Conservation (phyloP, 1,284 basidiomycete genomes). For the Ustilago loliicola region DNA sequence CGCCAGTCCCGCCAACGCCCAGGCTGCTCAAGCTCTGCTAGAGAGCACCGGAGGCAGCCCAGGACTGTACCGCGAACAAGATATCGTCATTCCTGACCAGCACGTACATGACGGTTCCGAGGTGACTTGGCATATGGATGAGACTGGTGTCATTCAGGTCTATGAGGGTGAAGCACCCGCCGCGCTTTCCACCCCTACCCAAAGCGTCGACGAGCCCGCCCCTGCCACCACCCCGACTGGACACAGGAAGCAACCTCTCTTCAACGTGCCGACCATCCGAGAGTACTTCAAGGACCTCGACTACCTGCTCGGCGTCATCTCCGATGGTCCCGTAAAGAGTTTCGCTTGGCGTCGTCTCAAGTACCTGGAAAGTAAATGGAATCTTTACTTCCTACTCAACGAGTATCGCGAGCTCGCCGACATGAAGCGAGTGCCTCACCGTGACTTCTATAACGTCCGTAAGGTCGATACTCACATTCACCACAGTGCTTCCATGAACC, state of each 20-base stretch:
- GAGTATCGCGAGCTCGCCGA: constrained; percentile 94
- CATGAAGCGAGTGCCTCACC: constrained; percentile 84
- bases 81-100: constrained; percentile 54
- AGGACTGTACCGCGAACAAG: constrained; percentile 59
- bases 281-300: constrained; percentile 99
- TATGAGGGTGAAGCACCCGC: constrained; percentile 50
- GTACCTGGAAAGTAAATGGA: constrained; percentile 95
- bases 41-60: constrained; percentile 68
- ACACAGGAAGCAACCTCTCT: constrained; percentile 74
- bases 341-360: constrained; percentile 94
- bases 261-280: constrained; percentile 85
- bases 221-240: constrained; percentile 20
- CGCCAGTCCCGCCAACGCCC: constrained; percentile 66
- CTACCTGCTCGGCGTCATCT: constrained; percentile 77
- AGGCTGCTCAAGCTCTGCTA: constrained; percentile 65
- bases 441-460: constrained; percentile 98
- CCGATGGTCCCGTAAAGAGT: constrained; percentile 94
- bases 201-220: constrained; percentile 39
- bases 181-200: constrained; percentile 26
- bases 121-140: constrained; percentile 60
- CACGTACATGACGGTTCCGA: constrained; percentile 46
- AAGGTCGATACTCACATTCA: constrained; percentile 99
- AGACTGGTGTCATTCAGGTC: constrained; percentile 67
- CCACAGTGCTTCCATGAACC: constrained; percentile 99
- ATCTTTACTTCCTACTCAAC: constrained; percentile 91